Evolutionary conservation across 2,329 filamentous ascomycete genomes (phyloP).

Genomic region (Colletotrichum tabaci): DNA sequence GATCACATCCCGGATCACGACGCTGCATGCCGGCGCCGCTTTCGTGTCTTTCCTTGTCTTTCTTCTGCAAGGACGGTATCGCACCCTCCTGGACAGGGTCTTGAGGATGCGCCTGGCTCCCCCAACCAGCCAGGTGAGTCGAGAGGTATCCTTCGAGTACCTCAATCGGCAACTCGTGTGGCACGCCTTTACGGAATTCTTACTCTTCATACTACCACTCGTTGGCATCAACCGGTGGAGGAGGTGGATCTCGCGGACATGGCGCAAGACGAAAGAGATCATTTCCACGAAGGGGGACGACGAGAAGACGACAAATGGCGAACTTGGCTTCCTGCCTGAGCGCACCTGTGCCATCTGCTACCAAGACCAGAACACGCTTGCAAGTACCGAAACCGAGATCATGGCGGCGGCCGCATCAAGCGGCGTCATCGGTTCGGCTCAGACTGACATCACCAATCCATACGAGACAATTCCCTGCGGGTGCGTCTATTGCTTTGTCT

Average conservation of each 20-base stretch:
- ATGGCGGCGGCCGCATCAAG: slow-evolving; percentile 79
- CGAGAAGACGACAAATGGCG: slow-evolving; percentile 73
- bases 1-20: slow-evolving; percentile 78
- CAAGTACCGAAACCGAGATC: slow-evolving; percentile 81
- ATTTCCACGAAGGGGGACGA: slow-evolving; percentile 64
- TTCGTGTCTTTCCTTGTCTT: slow-evolving; percentile 92
- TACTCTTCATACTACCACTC: slow-evolving; percentile 97
- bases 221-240: slow-evolving; percentile 95
- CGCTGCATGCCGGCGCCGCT: slow-evolving; percentile 84
- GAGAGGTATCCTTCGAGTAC: slow-evolving; percentile 97
- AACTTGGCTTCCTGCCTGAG: slow-evolving; percentile 89
- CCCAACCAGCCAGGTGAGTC: slow-evolving; percentile 85
- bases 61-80: slow-evolving; percentile 89
- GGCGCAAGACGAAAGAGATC: slow-evolving; percentile 83
- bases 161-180: slow-evolving; percentile 97
- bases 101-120: slow-evolving; percentile 89
- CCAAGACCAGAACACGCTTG: slow-evolving; percentile 85
- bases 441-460: slow-evolving; percentile 95
- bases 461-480: slow-evolving; percentile 93
- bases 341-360: slow-evolving; percentile 98
- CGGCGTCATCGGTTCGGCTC: slow-evolving; percentile 87
- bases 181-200: slow-evolving; percentile 99
- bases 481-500: slow-evolving; percentile 97
- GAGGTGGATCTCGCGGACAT: slow-evolving; percentile 88
- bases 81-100: slow-evolving; percentile 89